These are phyloP conservation scores for Lepidium campestre DNA, from an alignment of 441 rosid species.

Conservation along the genomic window DNA sequence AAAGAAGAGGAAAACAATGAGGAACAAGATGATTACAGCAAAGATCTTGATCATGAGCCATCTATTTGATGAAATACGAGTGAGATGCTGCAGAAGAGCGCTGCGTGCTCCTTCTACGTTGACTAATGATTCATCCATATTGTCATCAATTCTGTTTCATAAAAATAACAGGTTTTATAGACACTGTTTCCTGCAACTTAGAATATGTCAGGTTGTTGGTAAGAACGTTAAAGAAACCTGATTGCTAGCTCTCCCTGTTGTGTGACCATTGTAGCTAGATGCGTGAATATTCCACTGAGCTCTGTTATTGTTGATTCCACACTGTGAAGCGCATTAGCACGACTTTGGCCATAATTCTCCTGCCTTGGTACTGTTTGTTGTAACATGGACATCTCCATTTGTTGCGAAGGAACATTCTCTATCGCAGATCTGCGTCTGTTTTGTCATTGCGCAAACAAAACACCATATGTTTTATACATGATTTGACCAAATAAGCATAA, in stretches of 20 bases:
- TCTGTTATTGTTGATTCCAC: constrained; percentile 94
- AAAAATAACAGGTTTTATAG: not conserved
- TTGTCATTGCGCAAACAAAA: constrained; percentile 12
- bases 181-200: not conserved
- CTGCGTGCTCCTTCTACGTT: constrained; percentile 84
- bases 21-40: constrained; percentile 57
- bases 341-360: constrained; percentile 63
- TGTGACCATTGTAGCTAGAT: constrained; percentile 92
- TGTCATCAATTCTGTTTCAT: constrained; percentile 76
- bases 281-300: constrained; percentile 89
- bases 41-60: constrained; percentile 92
- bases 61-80: constrained; percentile 77
- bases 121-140: constrained; percentile 79
- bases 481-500: not conserved
- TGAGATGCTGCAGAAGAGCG: constrained; percentile 76
- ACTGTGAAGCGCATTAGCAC: constrained; percentile 71
- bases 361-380: constrained; percentile 85
- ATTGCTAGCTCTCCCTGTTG: constrained; percentile 93
- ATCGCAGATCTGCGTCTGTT: constrained; percentile 78
- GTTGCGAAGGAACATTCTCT: constrained; percentile 60
- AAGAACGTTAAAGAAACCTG: constrained; percentile 34
- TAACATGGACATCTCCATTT: constrained; percentile 87
- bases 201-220: not conserved
- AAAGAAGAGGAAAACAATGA: constrained; percentile 55
- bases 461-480: not conserved